Conservation (phyloP, 768 basidiomycete species). For the Mycena latifolia region DNA sequence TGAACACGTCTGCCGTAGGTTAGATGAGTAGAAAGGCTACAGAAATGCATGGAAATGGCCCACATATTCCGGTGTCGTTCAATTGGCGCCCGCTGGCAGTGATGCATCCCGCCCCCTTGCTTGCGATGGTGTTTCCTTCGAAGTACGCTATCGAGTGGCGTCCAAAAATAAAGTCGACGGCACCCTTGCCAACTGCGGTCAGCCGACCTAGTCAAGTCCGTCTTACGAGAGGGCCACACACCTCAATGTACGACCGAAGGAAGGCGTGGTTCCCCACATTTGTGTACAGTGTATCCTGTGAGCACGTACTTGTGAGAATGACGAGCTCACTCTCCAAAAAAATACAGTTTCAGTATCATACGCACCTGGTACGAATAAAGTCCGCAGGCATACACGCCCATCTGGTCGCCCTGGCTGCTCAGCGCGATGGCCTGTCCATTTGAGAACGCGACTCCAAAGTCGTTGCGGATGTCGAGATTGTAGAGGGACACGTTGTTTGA, state of each 20-base stretch:
- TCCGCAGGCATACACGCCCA: slow-evolving; percentile 34
- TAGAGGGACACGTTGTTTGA: slow-evolving; percentile 37
- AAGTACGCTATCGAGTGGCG: slow-evolving; percentile 43
- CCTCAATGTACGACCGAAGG: slow-evolving; percentile 39
- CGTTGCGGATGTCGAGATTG: slow-evolving; percentile 40
- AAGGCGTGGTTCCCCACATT: slow-evolving; percentile 44
- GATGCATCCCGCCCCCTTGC: slow-evolving; percentile 38
- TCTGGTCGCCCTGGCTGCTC: slow-evolving; percentile 37
- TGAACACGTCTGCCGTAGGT: slow-evolving; percentile 39
- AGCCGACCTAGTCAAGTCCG: not conserved
- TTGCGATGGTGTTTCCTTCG: slow-evolving; percentile 43
- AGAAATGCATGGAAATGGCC: not conserved
- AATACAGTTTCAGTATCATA: too few relatives aligned
- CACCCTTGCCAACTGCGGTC: slow-evolving; percentile 33
- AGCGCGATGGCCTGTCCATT: slow-evolving; percentile 44
- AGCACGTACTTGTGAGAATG: too few relatives aligned
- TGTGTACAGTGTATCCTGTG: slow-evolving; percentile 42
- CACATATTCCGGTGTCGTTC: slow-evolving; percentile 44
- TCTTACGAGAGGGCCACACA: not conserved
- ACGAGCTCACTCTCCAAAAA: too few relatives aligned
- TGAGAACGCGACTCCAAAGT: slow-evolving; percentile 26
- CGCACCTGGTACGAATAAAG: slow-evolving; percentile 38
- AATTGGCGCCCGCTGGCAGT: slow-evolving; percentile 44
- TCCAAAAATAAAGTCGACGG: slow-evolving; percentile 46
- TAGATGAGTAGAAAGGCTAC: not conserved